Conservation (phyloP, 225 moss, liverwort and hornwort species). For the Marchantia paleacea region DNA sequence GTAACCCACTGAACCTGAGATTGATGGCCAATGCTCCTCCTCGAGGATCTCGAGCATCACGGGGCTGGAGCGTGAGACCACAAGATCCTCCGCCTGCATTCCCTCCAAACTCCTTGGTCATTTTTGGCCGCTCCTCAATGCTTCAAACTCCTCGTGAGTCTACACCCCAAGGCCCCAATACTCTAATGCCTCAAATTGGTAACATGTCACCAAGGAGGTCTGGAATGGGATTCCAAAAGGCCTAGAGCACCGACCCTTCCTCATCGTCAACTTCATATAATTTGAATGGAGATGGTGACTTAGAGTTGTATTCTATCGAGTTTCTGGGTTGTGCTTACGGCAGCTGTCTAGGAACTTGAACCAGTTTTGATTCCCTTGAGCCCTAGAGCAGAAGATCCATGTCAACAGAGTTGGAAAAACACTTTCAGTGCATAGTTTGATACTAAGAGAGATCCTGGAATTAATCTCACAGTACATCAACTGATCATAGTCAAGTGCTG, state of each 20-base stretch:
- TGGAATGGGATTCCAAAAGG: constrained; percentile 37
- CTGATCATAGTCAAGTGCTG: not conserved
- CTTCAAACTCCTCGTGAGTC: constrained; percentile 21
- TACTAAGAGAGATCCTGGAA: not conserved
- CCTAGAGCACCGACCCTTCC: constrained; percentile 16
- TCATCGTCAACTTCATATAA: not conserved
- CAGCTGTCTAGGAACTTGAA: constrained; percentile 6
- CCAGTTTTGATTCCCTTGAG: constrained; percentile 13
- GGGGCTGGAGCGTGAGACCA: constrained; percentile 16
- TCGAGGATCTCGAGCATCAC: constrained; percentile 17
- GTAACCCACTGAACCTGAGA: constrained; percentile 24
- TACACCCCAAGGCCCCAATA: constrained; percentile 12
- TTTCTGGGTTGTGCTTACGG: not conserved
- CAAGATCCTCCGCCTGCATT: constrained; percentile 20
- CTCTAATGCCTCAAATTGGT: constrained; percentile 16
- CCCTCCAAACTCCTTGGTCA: constrained; percentile 31
- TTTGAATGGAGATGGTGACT: not conserved
- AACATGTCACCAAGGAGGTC: constrained; percentile 33
- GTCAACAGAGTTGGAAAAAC: constrained; percentile 9
- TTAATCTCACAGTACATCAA: not conserved
- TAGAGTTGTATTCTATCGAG: constrained; percentile 16
- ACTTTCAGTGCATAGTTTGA: not conserved
- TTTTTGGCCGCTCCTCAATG: constrained; percentile 40
- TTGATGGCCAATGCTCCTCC: constrained; percentile 27
- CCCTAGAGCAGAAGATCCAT: not conserved